Conservation (phyloP, 148 eudicot species). For the Chenopodium quinoa region DNA sequence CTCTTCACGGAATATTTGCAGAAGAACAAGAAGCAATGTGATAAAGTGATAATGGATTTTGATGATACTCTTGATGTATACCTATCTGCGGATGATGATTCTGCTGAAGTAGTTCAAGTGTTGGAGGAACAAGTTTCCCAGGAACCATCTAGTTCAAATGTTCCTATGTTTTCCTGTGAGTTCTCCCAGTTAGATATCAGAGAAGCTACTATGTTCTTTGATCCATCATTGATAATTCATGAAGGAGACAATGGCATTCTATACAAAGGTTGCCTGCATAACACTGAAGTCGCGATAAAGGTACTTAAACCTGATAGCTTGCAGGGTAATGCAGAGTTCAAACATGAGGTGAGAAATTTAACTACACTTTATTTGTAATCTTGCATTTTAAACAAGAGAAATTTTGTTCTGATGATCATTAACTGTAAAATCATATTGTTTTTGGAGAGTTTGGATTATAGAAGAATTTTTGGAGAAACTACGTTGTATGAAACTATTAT, state of each 20-base stretch:
- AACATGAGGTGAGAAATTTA: conserved; percentile 61
- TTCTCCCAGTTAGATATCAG: conserved; percentile 60
- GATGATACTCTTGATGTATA: conserved; percentile 32
- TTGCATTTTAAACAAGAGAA: too few species aligned
- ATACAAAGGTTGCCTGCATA: conserved; percentile 58
- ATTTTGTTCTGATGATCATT: too few species aligned
- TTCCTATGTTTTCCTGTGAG: conserved; percentile 47
- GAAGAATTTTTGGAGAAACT: too few species aligned
- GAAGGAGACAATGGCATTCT: conserved; percentile 75
- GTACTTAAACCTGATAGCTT: conserved; percentile 41
- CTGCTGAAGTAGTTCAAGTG: conserved; percentile 46
- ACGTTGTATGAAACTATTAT: too few species aligned
- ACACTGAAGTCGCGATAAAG: conserved; percentile 77
- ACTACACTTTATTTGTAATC: too few species aligned
- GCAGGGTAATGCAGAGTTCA: conserved; percentile 64
- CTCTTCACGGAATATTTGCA: conserved; percentile 45
- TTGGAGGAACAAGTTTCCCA: conserved; percentile 40
- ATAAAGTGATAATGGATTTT: conserved; percentile 52
- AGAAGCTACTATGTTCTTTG: conserved; percentile 60
- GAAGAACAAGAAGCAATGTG: conserved; percentile 59
- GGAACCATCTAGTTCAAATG: conserved; percentile 34
- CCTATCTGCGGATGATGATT: too few species aligned
- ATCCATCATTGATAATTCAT: conserved; percentile 56
- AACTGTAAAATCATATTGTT: too few species aligned
- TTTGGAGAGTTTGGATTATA: too few species aligned